Conservation (phyloP, 2,329 filamentous ascomycete species). For the Epichloe glyceriae region DNA sequence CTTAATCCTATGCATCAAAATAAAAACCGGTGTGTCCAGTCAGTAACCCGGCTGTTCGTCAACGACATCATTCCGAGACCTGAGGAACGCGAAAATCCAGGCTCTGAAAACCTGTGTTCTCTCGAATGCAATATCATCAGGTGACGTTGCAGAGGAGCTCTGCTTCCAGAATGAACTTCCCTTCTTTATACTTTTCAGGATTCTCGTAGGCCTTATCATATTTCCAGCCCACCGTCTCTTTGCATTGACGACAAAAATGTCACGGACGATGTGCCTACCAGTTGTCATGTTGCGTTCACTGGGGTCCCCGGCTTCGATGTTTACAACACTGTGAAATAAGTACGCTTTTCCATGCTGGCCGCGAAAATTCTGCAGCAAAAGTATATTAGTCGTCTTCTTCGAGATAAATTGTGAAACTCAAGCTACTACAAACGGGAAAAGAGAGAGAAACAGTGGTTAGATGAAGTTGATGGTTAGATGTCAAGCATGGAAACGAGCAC, state of each 20-base stretch:
- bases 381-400: background rate
- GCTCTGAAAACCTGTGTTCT: background rate
- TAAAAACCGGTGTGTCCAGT: background rate
- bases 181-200: conserved; percentile 96
- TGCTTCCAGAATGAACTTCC: conserved; percentile 91
- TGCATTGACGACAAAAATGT: conserved; percentile 88
- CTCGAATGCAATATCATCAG: background rate
- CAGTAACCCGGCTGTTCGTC: background rate
- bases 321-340: conserved; percentile 90
- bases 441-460: background rate
- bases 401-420: no score
- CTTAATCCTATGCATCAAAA: background rate
- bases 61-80: no score
- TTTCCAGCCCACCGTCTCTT: conserved; percentile 91
- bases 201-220: conserved; percentile 94
- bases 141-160: conserved; percentile 75
- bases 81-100: background rate
- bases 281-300: conserved; percentile 97
- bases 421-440: background rate
- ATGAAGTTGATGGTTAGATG: background rate
- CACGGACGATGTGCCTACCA: conserved; percentile 82
- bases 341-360: conserved; percentile 97
- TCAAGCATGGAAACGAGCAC: background rate
- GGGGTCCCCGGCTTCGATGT: conserved; percentile 71
- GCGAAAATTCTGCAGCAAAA: conserved; percentile 66